These are phyloP conservation scores for Volvox africanus DNA, from an alignment of 139 green algal species.

Conservation along the genomic window DNA sequence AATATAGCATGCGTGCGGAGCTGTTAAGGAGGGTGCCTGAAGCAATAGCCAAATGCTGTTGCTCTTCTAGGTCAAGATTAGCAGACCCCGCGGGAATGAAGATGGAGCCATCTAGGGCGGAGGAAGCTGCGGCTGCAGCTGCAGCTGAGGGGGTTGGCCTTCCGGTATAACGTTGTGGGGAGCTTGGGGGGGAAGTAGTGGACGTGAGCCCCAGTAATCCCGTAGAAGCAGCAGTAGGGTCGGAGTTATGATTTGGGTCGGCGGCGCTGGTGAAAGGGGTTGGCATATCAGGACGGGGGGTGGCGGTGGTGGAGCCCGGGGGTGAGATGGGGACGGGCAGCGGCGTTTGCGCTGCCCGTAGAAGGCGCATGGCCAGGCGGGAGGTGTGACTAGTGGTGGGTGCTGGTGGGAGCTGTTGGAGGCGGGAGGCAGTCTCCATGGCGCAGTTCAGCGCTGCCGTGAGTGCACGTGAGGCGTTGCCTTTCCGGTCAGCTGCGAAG, in stretches of 20 bases:
- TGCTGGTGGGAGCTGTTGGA: neutral
- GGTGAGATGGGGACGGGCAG: neutral
- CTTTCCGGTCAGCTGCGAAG: neutral
- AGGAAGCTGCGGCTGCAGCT: neutral
- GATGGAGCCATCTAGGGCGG: neutral
- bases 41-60: neutral
- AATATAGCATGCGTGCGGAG: conserved; percentile 24
- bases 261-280: neutral
- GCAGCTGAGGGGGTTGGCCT: neutral
- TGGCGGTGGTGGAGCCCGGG: neutral
- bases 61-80: neutral
- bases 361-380: conserved; percentile 26
- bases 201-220: neutral
- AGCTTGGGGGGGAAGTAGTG: neutral
- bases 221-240: neutral
- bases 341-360: neutral
- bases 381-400: neutral
- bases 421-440: neutral
- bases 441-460: conserved; percentile 6
- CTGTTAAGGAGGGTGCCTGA: neutral
- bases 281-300: neutral
- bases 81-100: neutral
- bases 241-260: neutral
- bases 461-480: conserved; percentile 23
- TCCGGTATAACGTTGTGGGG: neutral